These are phyloP conservation scores for Lobosporangium transversale DNA, from an alignment of 192 early-diverging fungal species.

Conservation along the genomic window DNA sequence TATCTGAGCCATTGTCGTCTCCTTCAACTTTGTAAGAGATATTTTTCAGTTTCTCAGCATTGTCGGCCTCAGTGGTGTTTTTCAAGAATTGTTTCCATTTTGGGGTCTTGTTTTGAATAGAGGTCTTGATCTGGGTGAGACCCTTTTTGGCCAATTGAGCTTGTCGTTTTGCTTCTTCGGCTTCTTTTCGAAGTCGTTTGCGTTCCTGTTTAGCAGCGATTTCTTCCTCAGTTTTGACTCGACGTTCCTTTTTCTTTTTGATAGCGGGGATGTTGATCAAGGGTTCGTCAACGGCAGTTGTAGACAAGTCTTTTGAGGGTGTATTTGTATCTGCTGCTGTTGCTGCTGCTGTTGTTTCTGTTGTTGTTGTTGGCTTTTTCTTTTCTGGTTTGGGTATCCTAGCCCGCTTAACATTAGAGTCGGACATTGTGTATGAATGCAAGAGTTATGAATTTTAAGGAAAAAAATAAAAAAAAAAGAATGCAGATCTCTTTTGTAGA, in stretches of 20 bases:
- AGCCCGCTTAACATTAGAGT: constrained; percentile 22
- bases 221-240: constrained; percentile 43
- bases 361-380: constrained; percentile 14
- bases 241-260: constrained; percentile 52
- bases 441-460: background rate
- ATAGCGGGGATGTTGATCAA: constrained; percentile 46
- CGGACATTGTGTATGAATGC: constrained; percentile 19
- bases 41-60: constrained; percentile 46
- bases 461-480: background rate
- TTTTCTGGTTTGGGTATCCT: constrained; percentile 39
- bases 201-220: constrained; percentile 50
- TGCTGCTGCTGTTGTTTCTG: background rate
- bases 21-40: constrained; percentile 49
- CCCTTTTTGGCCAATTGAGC: constrained; percentile 27
- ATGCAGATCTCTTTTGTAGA: too few species aligned
- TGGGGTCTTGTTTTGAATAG: constrained; percentile 34
- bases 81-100: constrained; percentile 53
- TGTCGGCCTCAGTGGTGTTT: constrained; percentile 40
- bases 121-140: background rate
- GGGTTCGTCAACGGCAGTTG: constrained; percentile 7
- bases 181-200: constrained; percentile 40
- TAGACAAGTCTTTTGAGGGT: background rate
- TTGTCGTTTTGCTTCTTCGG: constrained; percentile 16
- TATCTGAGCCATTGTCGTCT: constrained; percentile 33
- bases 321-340: background rate